phyloP scores from a whole-genome alignment of 768 basidiomycete genomes.

The Filobasidium wieringae region DNA sequence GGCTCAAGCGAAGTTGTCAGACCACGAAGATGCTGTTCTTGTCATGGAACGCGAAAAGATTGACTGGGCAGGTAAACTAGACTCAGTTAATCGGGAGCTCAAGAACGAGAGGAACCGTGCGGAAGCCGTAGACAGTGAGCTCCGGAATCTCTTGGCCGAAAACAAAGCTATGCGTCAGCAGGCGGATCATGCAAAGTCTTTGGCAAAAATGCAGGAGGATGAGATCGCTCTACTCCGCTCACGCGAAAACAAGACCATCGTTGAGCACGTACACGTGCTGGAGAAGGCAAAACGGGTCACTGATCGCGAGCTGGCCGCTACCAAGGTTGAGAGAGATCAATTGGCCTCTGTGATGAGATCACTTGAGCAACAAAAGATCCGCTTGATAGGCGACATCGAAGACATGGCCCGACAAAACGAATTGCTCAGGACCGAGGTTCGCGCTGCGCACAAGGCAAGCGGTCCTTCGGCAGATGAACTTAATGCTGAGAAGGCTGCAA shows the following conservation, averaged over 20 bases:
- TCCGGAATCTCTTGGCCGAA: slow-evolving; percentile 46
- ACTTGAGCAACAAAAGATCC: slow-evolving; percentile 67
- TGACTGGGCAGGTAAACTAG: slow-evolving; percentile 59
- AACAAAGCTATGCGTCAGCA: slow-evolving; percentile 51
- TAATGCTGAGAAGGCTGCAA: background rate
- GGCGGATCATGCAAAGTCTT: slow-evolving; percentile 67
- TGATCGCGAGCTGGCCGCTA: slow-evolving; percentile 74
- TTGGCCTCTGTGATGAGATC: slow-evolving; percentile 67
- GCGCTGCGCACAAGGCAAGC: slow-evolving; percentile 21
- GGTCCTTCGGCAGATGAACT: background rate
- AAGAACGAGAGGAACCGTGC: slow-evolving; percentile 62
- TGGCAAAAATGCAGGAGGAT: slow-evolving; percentile 68
- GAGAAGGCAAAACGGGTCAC: slow-evolving; percentile 92
- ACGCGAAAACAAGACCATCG: slow-evolving; percentile 83
- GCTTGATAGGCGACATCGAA: slow-evolving; percentile 67
- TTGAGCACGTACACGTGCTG: slow-evolving; percentile 91
- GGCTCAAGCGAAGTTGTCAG: slow-evolving; percentile 63
- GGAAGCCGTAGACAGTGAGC: slow-evolving; percentile 63
- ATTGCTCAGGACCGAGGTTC: slow-evolving; percentile 25
- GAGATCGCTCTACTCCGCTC: slow-evolving; percentile 75
- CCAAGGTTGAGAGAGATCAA: slow-evolving; percentile 63
- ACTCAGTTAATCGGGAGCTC: slow-evolving; percentile 58
- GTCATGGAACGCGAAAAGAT: slow-evolving; percentile 73
- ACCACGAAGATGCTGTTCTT: slow-evolving; percentile 77
- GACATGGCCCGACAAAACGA: slow-evolving; percentile 66